Base-by-base conservation (phyloP, 2,329 filamentous ascomycete species). In the Ophiosphaerella korrae region DNA sequence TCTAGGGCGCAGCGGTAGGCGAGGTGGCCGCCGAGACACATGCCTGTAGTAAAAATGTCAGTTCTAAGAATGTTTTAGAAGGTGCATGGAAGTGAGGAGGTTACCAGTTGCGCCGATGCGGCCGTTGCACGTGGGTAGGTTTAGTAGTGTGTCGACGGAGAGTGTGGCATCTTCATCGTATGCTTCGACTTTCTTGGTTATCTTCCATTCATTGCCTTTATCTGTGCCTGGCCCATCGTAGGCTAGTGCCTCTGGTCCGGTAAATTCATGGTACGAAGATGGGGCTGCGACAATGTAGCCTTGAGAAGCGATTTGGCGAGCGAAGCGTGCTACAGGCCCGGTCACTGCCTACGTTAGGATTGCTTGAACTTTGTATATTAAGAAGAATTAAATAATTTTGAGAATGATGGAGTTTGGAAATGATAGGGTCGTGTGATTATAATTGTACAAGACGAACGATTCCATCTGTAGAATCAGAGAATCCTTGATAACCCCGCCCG, bases 271-370 rank as follows among this genome's bases (percentile, higher is more conserved):
- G 75, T 96, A 97, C 29, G 88, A 92, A 32, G 89, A 94, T 0
- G 92, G 91, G 0, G 92, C 92, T 8, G 89, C 92, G 60, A 93
- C 92, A 62, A 97, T 95, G 78, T 95, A 97, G 66, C 92, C 93
- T 60, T 96, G 90, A 2, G 90, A 89, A 34, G 91, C 90, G 64
- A 97, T 96, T 73, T 96, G 92, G 53, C 92, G 86, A 44, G 90
- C 91, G 67, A 97, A 96, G 45, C 93, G 87, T 53, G 88, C 84
- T 23, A 97, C 92, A 1, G 92, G 92, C 1, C 92, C 92, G 51
- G 92, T 96, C 14, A 97, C 92, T 66, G 42, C 26, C 7, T 29
- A 29, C 11, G 7, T 29, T 29, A 29, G 7, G 26, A 29, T 4
- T 29, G 26, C 26, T 29, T 29, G 26, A 2, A 11, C 26, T 29